Evolutionary conservation across 1,284 basidiomycete species (phyloP).

Genomic region (Bjerkandera adusta): DNA sequence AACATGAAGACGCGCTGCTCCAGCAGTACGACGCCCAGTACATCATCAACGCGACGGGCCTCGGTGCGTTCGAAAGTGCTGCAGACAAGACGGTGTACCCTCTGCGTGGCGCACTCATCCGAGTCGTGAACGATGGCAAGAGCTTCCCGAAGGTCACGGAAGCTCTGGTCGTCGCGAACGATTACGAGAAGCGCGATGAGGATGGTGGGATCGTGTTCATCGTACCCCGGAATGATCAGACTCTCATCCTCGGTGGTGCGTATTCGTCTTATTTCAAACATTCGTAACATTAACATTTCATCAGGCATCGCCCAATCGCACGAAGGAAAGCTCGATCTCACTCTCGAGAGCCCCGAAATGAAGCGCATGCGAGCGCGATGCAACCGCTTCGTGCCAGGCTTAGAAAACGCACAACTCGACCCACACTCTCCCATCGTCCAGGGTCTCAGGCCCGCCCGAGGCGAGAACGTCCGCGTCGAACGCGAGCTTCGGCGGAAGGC

Average conservation of each 20-base stretch:
- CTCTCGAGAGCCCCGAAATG: slow-evolving; percentile 32
- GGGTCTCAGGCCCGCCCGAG: slow-evolving; percentile 33
- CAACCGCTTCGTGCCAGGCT: slow-evolving; percentile 32
- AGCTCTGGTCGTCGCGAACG: slow-evolving; percentile 27
- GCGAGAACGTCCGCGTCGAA: slow-evolving; percentile 34
- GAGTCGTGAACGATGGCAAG: slow-evolving; percentile 36
- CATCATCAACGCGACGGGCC: slow-evolving; percentile 36
- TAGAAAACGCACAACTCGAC: slow-evolving; percentile 32
- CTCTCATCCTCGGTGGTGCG: slow-evolving; percentile 19
- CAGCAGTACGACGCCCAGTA: slow-evolving; percentile 29
- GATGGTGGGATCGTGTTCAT: slow-evolving; percentile 21
- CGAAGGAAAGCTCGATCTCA: slow-evolving; percentile 30
- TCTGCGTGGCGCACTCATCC: slow-evolving; percentile 36
- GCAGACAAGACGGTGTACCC: slow-evolving; percentile 34
- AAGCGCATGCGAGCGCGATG: slow-evolving; percentile 33
- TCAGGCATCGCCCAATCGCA: slow-evolving; percentile 20
- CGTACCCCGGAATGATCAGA: slow-evolving; percentile 18
- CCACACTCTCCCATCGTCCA: slow-evolving; percentile 31
- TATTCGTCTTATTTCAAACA: background rate
- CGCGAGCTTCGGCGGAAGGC: slow-evolving; percentile 26
- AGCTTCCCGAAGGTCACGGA: slow-evolving; percentile 34
- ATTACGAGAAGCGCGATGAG: slow-evolving; percentile 18
- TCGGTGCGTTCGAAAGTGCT: slow-evolving; percentile 30
- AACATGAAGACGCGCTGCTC: slow-evolving; percentile 31
- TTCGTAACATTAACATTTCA: too few relatives aligned